Conservation (phyloP, 2,329 filamentous ascomycete species). For the Catunica adiposa region DNA sequence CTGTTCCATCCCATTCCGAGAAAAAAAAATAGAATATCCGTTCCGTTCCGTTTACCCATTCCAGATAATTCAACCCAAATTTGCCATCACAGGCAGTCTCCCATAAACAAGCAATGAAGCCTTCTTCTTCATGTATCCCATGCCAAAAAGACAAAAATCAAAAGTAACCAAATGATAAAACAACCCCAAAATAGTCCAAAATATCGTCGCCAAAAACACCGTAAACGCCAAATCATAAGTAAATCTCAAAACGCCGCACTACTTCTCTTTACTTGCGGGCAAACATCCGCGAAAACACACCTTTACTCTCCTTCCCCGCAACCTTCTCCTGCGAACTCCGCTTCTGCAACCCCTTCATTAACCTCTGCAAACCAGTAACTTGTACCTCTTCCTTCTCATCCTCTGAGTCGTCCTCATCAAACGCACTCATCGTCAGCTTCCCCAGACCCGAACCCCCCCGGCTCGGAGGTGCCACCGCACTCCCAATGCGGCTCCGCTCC, state of each 20-base stretch:
- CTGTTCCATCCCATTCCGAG: not conserved
- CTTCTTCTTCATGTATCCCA: not conserved
- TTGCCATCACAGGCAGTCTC: too few relatives aligned
- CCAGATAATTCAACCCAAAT: not conserved
- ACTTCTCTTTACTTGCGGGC: conserved; percentile 9
- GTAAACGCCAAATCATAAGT: conserved; percentile 1
- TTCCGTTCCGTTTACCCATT: not conserved
- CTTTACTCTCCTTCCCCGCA: conserved; percentile 10
- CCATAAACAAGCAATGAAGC: too few relatives aligned
- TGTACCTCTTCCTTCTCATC: conserved; percentile 1
- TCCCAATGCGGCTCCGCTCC: not conserved
- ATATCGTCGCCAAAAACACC: not conserved
- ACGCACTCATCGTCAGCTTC: conserved; percentile 8
- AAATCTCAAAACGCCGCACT: not conserved
- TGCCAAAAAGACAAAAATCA: conserved; percentile 3
- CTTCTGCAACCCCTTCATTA: conserved; percentile 14
- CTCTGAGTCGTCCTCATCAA: conserved; percentile 12
- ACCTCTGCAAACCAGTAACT: conserved; percentile 6
- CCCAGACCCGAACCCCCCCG: not conserved
- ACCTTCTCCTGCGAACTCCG: conserved; percentile 12
- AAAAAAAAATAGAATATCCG: not conserved
- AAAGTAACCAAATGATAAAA: not conserved
- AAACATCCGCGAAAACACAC: conserved; percentile 16
- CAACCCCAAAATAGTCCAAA: not conserved
- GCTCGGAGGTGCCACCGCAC: not conserved